These are phyloP conservation scores for Rasamsonia emersonii DNA, from an alignment of 2,329 filamentous ascomycete species.

Conservation along the genomic window DNA sequence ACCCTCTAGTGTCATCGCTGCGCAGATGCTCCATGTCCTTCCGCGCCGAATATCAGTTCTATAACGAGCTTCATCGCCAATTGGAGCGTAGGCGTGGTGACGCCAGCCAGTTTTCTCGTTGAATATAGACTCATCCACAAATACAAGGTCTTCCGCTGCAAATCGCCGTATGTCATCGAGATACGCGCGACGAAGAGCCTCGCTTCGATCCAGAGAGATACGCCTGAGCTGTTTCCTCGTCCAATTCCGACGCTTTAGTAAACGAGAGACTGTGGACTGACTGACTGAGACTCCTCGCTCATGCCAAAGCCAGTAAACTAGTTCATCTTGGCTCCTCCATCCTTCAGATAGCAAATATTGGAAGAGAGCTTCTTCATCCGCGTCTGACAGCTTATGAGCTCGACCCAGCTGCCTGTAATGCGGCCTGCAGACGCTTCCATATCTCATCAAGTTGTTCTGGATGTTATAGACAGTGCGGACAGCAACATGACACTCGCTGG, in stretches of 20 bases:
- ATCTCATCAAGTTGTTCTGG: constrained; percentile 1
- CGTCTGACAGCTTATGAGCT: constrained; percentile 1
- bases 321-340: not conserved
- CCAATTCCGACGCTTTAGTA: constrained; percentile 1
- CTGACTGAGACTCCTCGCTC: constrained; percentile 1
- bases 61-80: not conserved
- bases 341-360: constrained; percentile 1
- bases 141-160: constrained; percentile 6
- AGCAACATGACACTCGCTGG: not conserved
- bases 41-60: not conserved
- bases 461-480: constrained; percentile 1
- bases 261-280: not conserved
- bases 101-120: constrained; percentile 9
- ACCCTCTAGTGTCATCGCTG: not conserved
- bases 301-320: not conserved
- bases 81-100: constrained; percentile 4
- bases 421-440: not conserved
- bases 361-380: constrained; percentile 1
- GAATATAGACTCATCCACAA: constrained; percentile 9
- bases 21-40: constrained; percentile 1
- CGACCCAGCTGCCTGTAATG: not conserved
- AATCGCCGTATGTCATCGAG: constrained; percentile 2
- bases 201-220: not conserved
- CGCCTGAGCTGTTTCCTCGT: constrained; percentile 2
- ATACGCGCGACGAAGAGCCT: not conserved